A percentile compares a stretch with the other conserved stretches of the same genome.
Evolutionary conservation across 2,329 filamentous ascomycete genomes (phyloP).

Genomic region (Xylogone sp.): DNA sequence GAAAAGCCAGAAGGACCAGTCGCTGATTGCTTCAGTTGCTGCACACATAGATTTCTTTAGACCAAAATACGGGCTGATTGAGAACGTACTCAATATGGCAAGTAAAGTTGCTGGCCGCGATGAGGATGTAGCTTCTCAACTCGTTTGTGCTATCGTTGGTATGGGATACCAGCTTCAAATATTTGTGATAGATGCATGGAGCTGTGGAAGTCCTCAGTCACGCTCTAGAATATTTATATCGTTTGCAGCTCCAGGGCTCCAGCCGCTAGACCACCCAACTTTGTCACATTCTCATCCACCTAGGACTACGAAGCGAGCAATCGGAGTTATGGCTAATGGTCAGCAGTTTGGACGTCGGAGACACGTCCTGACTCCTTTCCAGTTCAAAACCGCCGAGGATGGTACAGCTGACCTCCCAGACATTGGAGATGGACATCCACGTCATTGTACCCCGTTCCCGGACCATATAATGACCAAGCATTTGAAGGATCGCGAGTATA

Average conservation of each 20-base stretch:
- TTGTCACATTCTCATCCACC: constrained; percentile 61
- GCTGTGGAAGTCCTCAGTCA: constrained; percentile 61
- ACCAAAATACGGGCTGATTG: constrained; percentile 70
- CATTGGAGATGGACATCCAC: constrained; percentile 57
- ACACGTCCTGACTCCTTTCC: constrained; percentile 54
- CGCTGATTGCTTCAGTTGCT: constrained; percentile 72
- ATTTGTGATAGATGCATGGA: constrained; percentile 66
- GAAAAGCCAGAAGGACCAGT: constrained; percentile 64
- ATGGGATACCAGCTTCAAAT: constrained; percentile 74
- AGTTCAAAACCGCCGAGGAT: constrained; percentile 48
- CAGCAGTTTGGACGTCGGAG: constrained; percentile 53
- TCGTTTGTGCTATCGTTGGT: constrained; percentile 69
- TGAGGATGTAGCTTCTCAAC: constrained; percentile 67
- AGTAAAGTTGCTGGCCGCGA: constrained; percentile 36
- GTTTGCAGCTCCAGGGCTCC: constrained; percentile 64
- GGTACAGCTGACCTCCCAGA: constrained; percentile 57
- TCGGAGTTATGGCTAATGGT: constrained; percentile 60
- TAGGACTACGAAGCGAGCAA: constrained; percentile 24
- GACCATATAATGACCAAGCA: constrained; percentile 54
- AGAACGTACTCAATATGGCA: constrained; percentile 70
- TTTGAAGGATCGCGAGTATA: constrained; percentile 26
- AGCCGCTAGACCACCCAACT: constrained; percentile 50
- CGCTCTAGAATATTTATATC: constrained; percentile 67
- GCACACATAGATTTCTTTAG: constrained; percentile 72
- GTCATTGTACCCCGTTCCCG: constrained; percentile 60